phyloP scores from a whole-genome alignment of 345 rosid species.

The Carallia pectinifolia region DNA sequence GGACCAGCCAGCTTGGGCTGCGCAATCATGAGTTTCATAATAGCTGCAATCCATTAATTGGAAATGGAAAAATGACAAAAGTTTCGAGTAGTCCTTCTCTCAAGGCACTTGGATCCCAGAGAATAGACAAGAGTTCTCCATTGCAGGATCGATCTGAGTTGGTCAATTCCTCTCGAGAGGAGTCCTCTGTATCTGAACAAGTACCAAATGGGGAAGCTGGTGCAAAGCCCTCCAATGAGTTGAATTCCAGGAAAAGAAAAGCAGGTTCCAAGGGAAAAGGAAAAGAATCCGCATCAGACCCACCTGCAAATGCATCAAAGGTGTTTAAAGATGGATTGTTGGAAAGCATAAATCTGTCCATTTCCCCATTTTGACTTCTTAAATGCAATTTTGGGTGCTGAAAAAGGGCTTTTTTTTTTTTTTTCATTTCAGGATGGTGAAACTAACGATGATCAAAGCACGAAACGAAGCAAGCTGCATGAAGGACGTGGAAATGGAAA shows the following conservation, averaged over 20 bases:
- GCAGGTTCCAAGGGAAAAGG: conserved; percentile 43
- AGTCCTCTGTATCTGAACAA: conserved; percentile 49
- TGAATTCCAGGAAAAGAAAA: conserved; percentile 63
- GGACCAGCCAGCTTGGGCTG: conserved; percentile 31
- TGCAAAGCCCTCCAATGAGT: conserved; percentile 25
- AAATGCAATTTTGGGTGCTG: not conserved
- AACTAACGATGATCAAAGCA: conserved; percentile 33
- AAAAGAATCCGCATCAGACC: conserved; percentile 36
- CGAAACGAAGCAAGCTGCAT: conserved; percentile 32
- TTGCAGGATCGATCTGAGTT: conserved; percentile 34
- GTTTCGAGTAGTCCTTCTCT: conserved; percentile 65
- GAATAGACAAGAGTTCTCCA: conserved; percentile 24
- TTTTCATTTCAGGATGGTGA: conserved; percentile 35
- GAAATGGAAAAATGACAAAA: conserved; percentile 47
- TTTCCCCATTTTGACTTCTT: not conserved
- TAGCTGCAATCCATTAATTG: conserved; percentile 17
- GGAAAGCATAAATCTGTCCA: not conserved
- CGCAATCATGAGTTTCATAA: conserved; percentile 14
- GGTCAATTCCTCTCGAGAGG: conserved; percentile 46
- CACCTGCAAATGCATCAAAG: conserved; percentile 27
- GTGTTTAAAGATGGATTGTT: conserved; percentile 14
- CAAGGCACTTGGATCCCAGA: conserved; percentile 37
- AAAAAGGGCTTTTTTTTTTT: not conserved
- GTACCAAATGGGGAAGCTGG: conserved; percentile 31
- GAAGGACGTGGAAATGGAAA: conserved; percentile 21